Conservation (phyloP, 2,329 filamentous ascomycete species). For the Ceratocystis harringtonii region DNA sequence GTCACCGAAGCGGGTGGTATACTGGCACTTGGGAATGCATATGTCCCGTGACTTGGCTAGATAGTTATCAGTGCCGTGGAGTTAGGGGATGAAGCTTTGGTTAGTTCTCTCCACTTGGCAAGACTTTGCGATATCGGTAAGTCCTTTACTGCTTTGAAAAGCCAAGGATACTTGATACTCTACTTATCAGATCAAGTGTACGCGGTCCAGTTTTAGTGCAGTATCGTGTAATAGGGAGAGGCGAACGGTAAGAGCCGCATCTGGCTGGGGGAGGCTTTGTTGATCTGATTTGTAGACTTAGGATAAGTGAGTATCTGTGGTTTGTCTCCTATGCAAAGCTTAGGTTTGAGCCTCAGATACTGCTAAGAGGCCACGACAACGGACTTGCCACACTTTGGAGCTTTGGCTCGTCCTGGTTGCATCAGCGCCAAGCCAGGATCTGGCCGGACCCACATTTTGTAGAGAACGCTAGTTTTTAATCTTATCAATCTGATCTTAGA, state of each 20-base stretch:
- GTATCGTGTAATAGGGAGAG: no score
- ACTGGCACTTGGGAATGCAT: no score
- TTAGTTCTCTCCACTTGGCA: neutral
- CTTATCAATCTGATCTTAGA: constrained; percentile 33
- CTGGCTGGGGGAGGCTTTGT: neutral
- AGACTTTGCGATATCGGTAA: neutral
- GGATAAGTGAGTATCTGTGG: no score
- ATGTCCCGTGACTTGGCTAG: neutral
- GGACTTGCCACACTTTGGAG: neutral
- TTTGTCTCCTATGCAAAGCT: no score
- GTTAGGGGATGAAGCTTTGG: neutral
- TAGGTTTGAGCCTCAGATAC: no score
- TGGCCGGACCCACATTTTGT: neutral
- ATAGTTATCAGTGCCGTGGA: neutral
- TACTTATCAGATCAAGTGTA: neutral
- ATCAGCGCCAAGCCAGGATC: neutral
- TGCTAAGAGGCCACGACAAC: neutral
- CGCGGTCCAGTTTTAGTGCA: neutral
- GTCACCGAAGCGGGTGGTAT: no score
- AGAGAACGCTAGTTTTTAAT: constrained; percentile 21
- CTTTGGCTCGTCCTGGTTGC: neutral
- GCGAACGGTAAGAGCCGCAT: neutral
- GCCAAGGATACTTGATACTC: neutral
- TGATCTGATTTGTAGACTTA: neutral
- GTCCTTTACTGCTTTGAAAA: neutral